Evolutionary conservation across 2,329 filamentous ascomycete species (phyloP), one percentile per base, ranked within the genome.

Genomic region (Apiospora aurea): DNA sequence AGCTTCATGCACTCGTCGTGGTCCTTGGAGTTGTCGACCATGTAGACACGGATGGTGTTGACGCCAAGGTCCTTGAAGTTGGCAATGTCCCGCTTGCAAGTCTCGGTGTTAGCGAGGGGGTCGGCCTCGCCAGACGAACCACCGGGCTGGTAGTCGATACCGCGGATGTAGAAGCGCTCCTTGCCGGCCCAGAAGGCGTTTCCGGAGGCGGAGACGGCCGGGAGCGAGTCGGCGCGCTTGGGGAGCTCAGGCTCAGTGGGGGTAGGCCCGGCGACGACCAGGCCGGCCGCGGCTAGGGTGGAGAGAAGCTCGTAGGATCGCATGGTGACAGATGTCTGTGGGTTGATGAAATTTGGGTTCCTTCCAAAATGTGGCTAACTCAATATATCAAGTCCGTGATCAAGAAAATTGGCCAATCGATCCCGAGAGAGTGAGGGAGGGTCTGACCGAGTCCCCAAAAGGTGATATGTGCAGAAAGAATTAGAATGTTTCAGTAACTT

Each of bases 1-100:
- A 89, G 87, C 73, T 87, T 85, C 95, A 98, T 98, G 87, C 95
- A 98, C 74, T 90, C 88, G 78, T 95, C 91, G 84, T 98, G 95
- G 82, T 92, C 84, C 77, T 87, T 85, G 69, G 91, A 91, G 88
- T 97, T 97, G 87, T 98, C 95, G 76, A 97, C 91, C 21, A 93
- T 94, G 88, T 97, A 98, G 74, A 97, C 93, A 82, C 95, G 95
- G 80, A 98, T 87, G 38, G 94, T 95, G 87, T 98, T 98, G 84
- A 97, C 86, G 68, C 95, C 94, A 69, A 98, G 87, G 76, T 94
- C 89, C 86, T 94, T 89, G 90, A 97, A 97, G 81, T 94, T 87
- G 69, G 85, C 83, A 77, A 97, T 92, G 80, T 97, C 94, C 75
- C 95, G 92, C 81, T 89, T 88, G 89, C 95, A 97, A 79, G 87